Evolutionary conservation across 352 stramenopile species (phyloP).

Genomic region (Phytophthora multivora): DNA sequence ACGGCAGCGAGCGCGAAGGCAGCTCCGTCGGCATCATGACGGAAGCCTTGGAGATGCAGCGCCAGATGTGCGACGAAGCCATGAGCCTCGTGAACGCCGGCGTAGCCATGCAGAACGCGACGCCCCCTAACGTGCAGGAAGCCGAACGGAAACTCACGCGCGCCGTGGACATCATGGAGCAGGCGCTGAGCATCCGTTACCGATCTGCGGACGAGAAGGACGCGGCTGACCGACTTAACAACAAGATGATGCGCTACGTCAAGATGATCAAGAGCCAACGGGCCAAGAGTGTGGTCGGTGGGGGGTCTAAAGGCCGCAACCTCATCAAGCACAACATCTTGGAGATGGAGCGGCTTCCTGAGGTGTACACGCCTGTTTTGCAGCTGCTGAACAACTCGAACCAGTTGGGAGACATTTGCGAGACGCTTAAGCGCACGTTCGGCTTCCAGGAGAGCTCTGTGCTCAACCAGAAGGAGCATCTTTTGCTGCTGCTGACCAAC

Average conservation of each 20-base stretch:
- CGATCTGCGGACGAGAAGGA: constrained; percentile 69
- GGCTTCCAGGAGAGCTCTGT: constrained; percentile 94
- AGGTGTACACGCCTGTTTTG: constrained; percentile 68
- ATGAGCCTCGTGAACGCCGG: constrained; percentile 80
- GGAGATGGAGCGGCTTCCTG: constrained; percentile 62
- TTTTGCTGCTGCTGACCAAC: constrained; percentile 77
- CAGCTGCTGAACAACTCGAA: constrained; percentile 62
- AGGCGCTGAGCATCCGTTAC: constrained; percentile 78
- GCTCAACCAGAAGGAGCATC: constrained; percentile 77
- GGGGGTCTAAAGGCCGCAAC: constrained; percentile 28
- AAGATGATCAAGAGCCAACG: constrained; percentile 87
- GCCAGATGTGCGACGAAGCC: constrained; percentile 71
- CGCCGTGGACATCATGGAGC: constrained; percentile 75
- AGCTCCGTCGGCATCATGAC: constrained; percentile 38
- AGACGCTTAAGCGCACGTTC: constrained; percentile 94
- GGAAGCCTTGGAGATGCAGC: constrained; percentile 47
- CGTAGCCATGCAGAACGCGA: constrained; percentile 72
- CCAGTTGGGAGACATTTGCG: constrained; percentile 76
- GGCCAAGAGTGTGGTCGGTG: constrained; percentile 45
- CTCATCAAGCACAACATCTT: constrained; percentile 75
- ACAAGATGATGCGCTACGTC: constrained; percentile 86
- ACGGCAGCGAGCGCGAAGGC: constrained; percentile 33
- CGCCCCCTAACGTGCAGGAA: constrained; percentile 51
- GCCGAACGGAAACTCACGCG: constrained; percentile 67
- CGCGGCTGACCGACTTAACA: constrained; percentile 63